These are phyloP conservation scores for Rhododendron griersonianum DNA, from an alignment of 148 eudicot species.

Conservation along the genomic window DNA sequence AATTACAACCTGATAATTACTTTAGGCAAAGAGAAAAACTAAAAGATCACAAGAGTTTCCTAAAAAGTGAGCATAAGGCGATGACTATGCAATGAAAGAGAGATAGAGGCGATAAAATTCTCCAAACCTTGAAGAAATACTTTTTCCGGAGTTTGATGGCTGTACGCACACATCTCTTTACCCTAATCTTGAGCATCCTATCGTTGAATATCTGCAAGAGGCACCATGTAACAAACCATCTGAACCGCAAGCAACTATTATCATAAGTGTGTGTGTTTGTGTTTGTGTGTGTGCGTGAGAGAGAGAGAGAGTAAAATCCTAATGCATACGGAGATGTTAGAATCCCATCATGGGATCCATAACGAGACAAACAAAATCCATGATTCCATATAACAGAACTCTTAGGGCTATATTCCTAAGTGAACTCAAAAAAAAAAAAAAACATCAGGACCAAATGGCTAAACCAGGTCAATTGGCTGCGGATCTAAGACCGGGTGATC, in stretches of 20 bases:
- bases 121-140: slow-evolving; percentile 79
- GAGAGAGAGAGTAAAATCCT: neutral
- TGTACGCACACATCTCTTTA: slow-evolving; percentile 78
- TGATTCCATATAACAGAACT: neutral
- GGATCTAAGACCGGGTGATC: neutral
- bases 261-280: neutral
- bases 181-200: slow-evolving; percentile 79
- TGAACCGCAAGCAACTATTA: neutral
- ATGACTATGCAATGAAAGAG: neutral
- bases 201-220: slow-evolving; percentile 87
- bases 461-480: neutral
- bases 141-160: slow-evolving; percentile 93
- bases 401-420: neutral
- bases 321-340: neutral
- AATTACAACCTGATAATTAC: neutral
- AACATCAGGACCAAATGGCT: neutral
- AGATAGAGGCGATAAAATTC: neutral
- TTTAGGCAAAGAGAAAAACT: neutral
- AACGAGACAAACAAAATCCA: neutral
- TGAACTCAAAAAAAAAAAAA: neutral
- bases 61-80: neutral
- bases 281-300: neutral
- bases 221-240: neutral
- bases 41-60: neutral
- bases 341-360: neutral